Base-by-base conservation (phyloP, 2,329 filamentous ascomycete species). In the Calonectria ilicicola region DNA sequence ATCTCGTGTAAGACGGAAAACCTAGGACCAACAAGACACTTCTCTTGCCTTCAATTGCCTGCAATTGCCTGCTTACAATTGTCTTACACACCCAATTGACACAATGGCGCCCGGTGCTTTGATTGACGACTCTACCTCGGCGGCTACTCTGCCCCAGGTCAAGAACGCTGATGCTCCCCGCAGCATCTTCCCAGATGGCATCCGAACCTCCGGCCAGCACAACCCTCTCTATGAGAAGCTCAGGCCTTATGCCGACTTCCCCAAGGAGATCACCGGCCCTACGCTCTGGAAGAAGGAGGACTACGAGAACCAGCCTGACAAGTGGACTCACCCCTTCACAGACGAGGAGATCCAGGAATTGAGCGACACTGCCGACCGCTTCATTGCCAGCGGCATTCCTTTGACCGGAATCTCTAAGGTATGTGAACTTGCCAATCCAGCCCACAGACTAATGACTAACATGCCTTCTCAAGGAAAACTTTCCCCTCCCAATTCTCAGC, bases 301-400 rank as follows among this genome's bases (percentile, higher is more conserved):
- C 42, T 95, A 93, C 78, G 86, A 85, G 71, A 83, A 89, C 77
- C 86, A 89, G 75, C 91, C 93, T 0, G 91, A 94, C 77, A 88
- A 88, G 82, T 96, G 94, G 94, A 92, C 93, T 6, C 93, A 96
- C 82, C 85, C 86, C 3, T 94, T 96, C 80, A 92, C 89, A 0
- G 84, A 87, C 0, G 88, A 90, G 2, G 94, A 96, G 82, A 85
- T 95, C 23, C 84, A 86, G 12, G 94, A 96, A 80, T 86, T 97
- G 63, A 90, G 90, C 78, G 81, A 85, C 23, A 89, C 93, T 0
- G 90, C 94, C 0, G 93, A 96, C 83, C 85, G 84, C 14, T 96
- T 96, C 83, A 89, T 95, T 42, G 87, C 87, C 5, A 88, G 88
- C 17, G 89, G 89, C 42, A 92, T 86, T 1, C 92, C 93, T 0